A percentile compares a stretch with the other conserved stretches of the same genome.
phyloP scores from a whole-genome alignment of 345 rosid genomes.

The Lepidium didymum region DNA sequence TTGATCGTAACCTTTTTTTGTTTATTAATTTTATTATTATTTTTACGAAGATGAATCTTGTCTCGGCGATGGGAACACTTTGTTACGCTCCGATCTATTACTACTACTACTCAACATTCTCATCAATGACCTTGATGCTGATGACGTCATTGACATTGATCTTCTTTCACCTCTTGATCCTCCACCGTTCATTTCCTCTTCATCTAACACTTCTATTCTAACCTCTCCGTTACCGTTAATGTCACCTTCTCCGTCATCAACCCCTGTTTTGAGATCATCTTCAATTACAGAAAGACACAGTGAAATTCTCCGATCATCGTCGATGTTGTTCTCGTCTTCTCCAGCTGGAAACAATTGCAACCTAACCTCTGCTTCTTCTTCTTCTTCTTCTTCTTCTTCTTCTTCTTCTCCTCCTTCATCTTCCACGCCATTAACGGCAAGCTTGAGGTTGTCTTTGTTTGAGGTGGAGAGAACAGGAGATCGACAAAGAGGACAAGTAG shows the following conservation, averaged over 20 bases:
- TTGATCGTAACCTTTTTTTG: not conserved
- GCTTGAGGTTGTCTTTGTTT: not conserved
- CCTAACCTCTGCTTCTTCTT: conserved; percentile 10
- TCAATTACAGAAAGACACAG: conserved; percentile 1
- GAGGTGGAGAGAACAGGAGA: conserved; percentile 18
- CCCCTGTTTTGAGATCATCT: conserved; percentile 14
- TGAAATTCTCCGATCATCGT: not conserved
- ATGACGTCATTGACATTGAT: conserved; percentile 24
- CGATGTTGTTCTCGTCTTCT: conserved; percentile 6
- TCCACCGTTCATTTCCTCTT: conserved; percentile 16
- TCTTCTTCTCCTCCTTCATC: conserved; percentile 11
- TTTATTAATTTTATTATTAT: not conserved
- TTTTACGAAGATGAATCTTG: conserved; percentile 15
- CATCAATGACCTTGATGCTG: conserved; percentile 40
- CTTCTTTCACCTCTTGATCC: conserved; percentile 14
- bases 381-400: not conserved
- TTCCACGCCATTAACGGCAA: conserved; percentile 26
- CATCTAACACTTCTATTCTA: conserved; percentile 27
- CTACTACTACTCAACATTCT: conserved; percentile 61
- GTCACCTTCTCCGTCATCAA: not conserved
- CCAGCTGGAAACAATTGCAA: conserved; percentile 8
- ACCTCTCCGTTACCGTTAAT: conserved; percentile 4
- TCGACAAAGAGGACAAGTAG: conserved; percentile 72
- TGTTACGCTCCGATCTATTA: conserved; percentile 49
- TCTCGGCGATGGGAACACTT: conserved; percentile 34